These are phyloP conservation scores for Abortiporus biennis DNA, from an alignment of 1,284 basidiomycete species.

Conservation along the genomic window DNA sequence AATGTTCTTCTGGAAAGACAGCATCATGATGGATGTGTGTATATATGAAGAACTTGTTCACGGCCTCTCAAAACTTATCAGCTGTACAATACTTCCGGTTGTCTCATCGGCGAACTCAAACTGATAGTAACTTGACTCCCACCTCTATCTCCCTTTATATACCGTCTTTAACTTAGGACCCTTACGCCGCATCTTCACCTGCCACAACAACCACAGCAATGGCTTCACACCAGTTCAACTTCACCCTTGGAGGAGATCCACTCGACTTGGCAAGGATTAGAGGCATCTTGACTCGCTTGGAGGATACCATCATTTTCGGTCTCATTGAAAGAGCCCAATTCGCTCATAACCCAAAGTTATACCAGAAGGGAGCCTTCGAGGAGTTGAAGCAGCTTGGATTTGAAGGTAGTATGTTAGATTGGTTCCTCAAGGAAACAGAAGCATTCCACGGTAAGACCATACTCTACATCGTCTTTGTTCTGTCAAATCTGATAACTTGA, in stretches of 20 bases:
- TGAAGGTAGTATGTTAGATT: slow-evolving; percentile 88
- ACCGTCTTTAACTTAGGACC: no score
- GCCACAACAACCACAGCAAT: no score
- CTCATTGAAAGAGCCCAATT: slow-evolving; percentile 98
- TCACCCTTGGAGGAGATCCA: slow-evolving; percentile 66
- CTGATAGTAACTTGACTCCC: no score
- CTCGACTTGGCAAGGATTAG: slow-evolving; percentile 85
- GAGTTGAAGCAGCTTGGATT: slow-evolving; percentile 72
- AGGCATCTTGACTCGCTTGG: slow-evolving; percentile 81
- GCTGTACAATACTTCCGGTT: no score
- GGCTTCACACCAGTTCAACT: slow-evolving; percentile 61
- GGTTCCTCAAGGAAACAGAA: slow-evolving; percentile 96
- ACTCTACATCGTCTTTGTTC: neutral
- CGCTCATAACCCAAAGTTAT: slow-evolving; percentile 90
- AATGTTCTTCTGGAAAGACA: no score
- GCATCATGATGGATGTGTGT: no score
- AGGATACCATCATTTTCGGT: slow-evolving; percentile 98
- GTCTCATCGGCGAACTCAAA: no score
- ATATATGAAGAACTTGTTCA: no score
- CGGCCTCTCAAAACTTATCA: no score
- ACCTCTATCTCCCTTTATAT: no score
- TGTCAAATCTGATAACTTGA: neutral
- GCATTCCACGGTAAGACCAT: slow-evolving; percentile 78
- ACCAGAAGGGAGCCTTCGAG: slow-evolving; percentile 74
- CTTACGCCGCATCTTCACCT: no score